phyloP scores from a whole-genome alignment of 371 early-diverging fungal genomes.

The Fennellomyces sp. region DNA sequence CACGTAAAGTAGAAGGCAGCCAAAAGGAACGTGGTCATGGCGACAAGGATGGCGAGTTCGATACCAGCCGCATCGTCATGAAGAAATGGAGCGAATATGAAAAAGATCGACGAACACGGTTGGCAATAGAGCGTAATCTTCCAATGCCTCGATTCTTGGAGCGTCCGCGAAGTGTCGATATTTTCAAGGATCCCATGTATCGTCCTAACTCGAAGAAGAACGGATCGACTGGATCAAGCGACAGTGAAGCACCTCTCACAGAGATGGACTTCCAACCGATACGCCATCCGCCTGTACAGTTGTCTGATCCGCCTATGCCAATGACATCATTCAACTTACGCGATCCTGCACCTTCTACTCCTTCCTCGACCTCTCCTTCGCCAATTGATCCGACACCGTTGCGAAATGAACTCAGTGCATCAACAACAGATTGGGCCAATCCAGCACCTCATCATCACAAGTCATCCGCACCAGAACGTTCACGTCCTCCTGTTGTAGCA shows the following conservation, averaged over 20 bases:
- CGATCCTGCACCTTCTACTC: not conserved
- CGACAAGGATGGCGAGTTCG: conserved; percentile 65
- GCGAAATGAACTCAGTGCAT: not conserved
- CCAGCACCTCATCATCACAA: conserved; percentile 13
- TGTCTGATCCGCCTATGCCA: conserved; percentile 4
- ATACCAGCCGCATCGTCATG: conserved; percentile 66
- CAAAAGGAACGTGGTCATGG: conserved; percentile 58
- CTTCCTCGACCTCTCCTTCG: not conserved
- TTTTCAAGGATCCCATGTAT: conserved; percentile 17
- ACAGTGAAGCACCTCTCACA: conserved; percentile 38
- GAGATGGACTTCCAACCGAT: conserved; percentile 18
- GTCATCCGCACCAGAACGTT: too few relatives aligned
- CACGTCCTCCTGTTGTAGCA: too few relatives aligned
- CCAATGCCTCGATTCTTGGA: conserved; percentile 25
- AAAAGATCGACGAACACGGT: conserved; percentile 24
- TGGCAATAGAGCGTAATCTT: conserved; percentile 23
- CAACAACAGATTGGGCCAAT: conserved; percentile 9
- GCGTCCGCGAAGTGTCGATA: conserved; percentile 16
- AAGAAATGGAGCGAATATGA: conserved; percentile 76
- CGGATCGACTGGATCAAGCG: conserved; percentile 30
- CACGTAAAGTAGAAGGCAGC: conserved; percentile 79
- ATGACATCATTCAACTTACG: not conserved
- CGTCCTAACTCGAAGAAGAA: not conserved
- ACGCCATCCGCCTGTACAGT: not conserved
- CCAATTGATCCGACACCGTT: not conserved